Percentiles rank a stretch among this genome's conserved stretches.
These are phyloP conservation scores for Tricladium varicosporioides DNA, from an alignment of 2,329 filamentous ascomycete genomes.

Conservation along the genomic window DNA sequence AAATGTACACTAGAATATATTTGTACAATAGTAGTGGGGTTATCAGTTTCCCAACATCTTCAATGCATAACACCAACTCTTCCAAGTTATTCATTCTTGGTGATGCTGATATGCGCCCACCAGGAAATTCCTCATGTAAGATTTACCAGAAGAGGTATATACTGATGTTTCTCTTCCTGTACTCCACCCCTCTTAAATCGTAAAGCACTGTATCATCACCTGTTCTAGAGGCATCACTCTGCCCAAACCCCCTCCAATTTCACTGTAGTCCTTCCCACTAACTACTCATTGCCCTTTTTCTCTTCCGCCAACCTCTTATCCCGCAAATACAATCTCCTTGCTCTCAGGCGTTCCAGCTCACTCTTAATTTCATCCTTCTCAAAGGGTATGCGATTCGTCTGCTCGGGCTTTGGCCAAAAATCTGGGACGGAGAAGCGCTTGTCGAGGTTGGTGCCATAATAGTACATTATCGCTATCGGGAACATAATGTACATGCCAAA, in stretches of 20 bases:
- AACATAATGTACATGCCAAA: slow-evolving; percentile 99
- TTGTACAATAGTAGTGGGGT: slow-evolving; percentile 17
- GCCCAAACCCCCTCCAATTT: slow-evolving; percentile 3
- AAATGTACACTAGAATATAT: slow-evolving; percentile 17
- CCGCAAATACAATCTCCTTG: slow-evolving; percentile 33
- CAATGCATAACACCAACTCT: slow-evolving; percentile 18
- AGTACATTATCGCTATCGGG: slow-evolving; percentile 99
- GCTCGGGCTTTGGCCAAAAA: slow-evolving; percentile 86
- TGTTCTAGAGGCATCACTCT: neutral
- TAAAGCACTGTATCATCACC: too few relatives aligned
- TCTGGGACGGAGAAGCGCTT: slow-evolving; percentile 81
- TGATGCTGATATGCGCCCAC: too few relatives aligned
- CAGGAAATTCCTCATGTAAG: too few relatives aligned
- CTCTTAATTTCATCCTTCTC: slow-evolving; percentile 79
- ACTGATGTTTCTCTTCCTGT: too few relatives aligned
- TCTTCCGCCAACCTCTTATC: slow-evolving; percentile 33
- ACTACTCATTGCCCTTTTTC: slow-evolving; percentile 9
- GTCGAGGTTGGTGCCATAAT: slow-evolving; percentile 98
- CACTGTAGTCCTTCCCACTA: neutral
- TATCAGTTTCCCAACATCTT: slow-evolving; percentile 15
- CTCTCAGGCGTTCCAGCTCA: slow-evolving; percentile 48
- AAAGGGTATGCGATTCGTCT: slow-evolving; percentile 73
- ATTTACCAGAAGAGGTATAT: too few relatives aligned
- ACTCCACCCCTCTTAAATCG: too few relatives aligned
- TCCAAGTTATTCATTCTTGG: too few relatives aligned